Evolutionary conservation across 108 stramenopile genomes (phyloP).

Genomic region (Schizochytrium sp.): DNA sequence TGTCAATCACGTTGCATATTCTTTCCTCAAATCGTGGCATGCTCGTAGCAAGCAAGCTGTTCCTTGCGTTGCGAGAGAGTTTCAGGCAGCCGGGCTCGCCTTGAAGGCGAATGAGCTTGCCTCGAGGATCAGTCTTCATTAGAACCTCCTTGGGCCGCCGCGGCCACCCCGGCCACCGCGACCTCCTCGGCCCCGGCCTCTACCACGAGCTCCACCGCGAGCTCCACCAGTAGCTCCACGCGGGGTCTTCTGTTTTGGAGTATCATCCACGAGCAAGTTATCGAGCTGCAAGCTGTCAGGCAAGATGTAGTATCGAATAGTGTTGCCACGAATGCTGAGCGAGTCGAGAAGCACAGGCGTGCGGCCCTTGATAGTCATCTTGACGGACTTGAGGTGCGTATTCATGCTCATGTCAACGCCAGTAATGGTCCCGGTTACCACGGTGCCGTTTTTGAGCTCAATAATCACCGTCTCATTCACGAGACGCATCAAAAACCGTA

Average conservation of each 20-base stretch:
- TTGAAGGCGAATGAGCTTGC: too few relatives aligned
- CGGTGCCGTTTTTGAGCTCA: conserved; percentile 99
- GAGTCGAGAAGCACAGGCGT: conserved; percentile 91
- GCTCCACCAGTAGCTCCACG: conserved; percentile 2
- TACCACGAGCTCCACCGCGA: conserved; percentile 52
- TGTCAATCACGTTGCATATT: too few relatives aligned
- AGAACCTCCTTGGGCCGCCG: conserved; percentile 56
- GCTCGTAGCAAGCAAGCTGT: too few relatives aligned
- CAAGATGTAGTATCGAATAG: conserved; percentile 91
- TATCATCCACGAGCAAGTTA: conserved; percentile 94
- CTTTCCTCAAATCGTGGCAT: too few relatives aligned
- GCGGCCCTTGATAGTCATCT: conserved; percentile 87
- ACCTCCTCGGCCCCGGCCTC: conserved; percentile 62
- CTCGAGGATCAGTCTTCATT: neutral
- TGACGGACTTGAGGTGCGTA: conserved; percentile 95
- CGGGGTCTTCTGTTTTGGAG: conserved; percentile 80
- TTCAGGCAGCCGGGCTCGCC: too few relatives aligned
- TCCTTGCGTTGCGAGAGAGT: too few relatives aligned
- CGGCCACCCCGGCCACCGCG: conserved; percentile 22
- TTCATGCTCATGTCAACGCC: conserved; percentile 99
- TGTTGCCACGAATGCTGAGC: conserved; percentile 91
- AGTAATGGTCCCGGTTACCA: conserved; percentile 92
- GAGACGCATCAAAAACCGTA: conserved; percentile 96
- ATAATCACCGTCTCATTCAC: conserved; percentile 96
- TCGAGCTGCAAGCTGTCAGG: conserved; percentile 98